phyloP scores from a whole-genome alignment of 2,329 filamentous ascomycete species.

The Conoideocrella luteorostrata region DNA sequence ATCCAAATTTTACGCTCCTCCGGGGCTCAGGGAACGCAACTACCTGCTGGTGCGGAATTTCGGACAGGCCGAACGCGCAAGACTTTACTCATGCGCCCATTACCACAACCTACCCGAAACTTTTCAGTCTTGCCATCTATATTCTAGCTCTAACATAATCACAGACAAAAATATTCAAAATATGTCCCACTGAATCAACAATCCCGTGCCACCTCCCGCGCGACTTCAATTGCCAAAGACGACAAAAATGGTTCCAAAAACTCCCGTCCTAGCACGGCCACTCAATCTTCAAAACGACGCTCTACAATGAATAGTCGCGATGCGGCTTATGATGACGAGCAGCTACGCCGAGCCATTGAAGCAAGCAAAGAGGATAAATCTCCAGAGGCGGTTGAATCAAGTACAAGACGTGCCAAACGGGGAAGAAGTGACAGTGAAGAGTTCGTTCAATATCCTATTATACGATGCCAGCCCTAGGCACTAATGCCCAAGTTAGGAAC shows the following conservation, averaged over 20 bases:
- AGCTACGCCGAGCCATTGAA: constrained; percentile 82
- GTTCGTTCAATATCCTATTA: constrained; percentile 49
- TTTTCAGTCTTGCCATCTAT: not conserved
- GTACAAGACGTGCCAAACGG: constrained; percentile 67
- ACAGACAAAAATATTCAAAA: constrained; percentile 59
- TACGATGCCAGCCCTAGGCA: constrained; percentile 18
- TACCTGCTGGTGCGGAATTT: too few relatives aligned
- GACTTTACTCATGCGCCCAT: too few relatives aligned
- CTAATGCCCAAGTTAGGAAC: constrained; percentile 37
- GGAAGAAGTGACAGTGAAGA: constrained; percentile 89
- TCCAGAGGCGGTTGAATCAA: constrained; percentile 42
- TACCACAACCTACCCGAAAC: too few relatives aligned
- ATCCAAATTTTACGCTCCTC: too few relatives aligned
- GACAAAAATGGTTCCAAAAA: constrained; percentile 49
- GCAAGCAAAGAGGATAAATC: constrained; percentile 81
- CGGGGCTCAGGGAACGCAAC: too few relatives aligned
- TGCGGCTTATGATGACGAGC: constrained; percentile 91
- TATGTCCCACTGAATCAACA: constrained; percentile 55
- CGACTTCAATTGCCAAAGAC: constrained; percentile 61
- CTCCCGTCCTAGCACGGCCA: constrained; percentile 43
- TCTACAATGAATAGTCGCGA: constrained; percentile 97
- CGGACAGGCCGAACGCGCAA: too few relatives aligned
- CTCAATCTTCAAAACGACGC: constrained; percentile 68
- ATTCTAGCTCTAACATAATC: constrained; percentile 30
- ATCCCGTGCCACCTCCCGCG: constrained; percentile 53